Evolutionary conservation across 2,329 filamentous ascomycete genomes (phyloP).

Genomic region (Pseudogymnoascus sp.): DNA sequence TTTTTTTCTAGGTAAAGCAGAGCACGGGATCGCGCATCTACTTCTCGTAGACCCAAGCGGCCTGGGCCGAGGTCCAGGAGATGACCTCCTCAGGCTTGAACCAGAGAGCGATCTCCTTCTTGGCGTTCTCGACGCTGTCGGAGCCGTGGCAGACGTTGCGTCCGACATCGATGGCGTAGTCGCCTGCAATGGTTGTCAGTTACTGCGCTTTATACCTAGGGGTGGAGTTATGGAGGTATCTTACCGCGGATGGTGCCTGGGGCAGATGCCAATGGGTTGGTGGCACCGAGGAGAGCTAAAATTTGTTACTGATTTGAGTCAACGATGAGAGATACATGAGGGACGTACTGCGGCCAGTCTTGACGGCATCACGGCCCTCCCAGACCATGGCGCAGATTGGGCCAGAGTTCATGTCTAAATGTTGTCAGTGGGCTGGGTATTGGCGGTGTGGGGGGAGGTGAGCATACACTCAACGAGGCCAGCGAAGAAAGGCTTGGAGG

Average conservation of each 20-base stretch:
- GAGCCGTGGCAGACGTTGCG: constrained; percentile 99
- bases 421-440: constrained; percentile 21
- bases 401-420: constrained; percentile 85
- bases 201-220: constrained; percentile 47
- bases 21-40: constrained; percentile 19
- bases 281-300: constrained; percentile 85
- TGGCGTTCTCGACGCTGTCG: constrained; percentile 95
- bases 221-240: constrained; percentile 58
- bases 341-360: constrained; percentile 81
- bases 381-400: constrained; percentile 99
- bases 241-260: constrained; percentile 98
- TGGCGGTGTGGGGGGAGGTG: constrained; percentile 11
- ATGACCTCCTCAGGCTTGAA: constrained; percentile 84
- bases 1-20: background rate
- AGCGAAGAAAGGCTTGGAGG: constrained; percentile 92
- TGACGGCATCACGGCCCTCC: constrained; percentile 98
- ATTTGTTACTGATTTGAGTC: constrained; percentile 16
- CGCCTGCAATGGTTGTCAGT: constrained; percentile 40
- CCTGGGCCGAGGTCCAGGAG: constrained; percentile 74
- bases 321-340: constrained; percentile 6
- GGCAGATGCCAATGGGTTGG: constrained; percentile 90
- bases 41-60: constrained; percentile 98
- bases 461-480: constrained; percentile 82
- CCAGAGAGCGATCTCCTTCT: constrained; percentile 99
- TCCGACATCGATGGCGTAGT: constrained; percentile 79